Base-by-base conservation (phyloP, 768 basidiomycete species). In the Vishniacozyma victoriae region DNA sequence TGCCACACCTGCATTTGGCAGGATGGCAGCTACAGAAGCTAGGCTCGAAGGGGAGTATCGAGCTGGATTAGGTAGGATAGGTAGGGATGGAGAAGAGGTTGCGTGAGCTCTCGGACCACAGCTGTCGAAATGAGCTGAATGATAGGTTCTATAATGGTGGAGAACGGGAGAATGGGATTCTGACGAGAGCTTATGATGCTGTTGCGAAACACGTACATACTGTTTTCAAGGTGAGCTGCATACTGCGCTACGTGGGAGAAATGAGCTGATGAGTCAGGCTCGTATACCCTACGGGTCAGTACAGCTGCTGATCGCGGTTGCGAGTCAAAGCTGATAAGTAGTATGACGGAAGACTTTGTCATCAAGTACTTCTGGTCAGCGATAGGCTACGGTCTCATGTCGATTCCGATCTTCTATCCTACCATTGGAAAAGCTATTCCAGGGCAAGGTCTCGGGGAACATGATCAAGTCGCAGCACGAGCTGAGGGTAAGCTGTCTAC, bases 331-430 rank as follows among this genome's bases (percentile, higher is more conserved):
- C 52, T 48, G 33, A 42, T 9, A 12, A 4, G 88, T 62, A 87
- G 63, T 83, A 73, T 95, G 91, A 95, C 87, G 0, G 92, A 95
- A 66, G 92, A 95, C 74, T 91, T 88, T 58, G 85, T 95, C 16
- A 90, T 95, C 77, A 95, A 95, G 71, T 96, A 95, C 69, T 74
- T 87, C 7, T 95, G 90, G 92, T 89, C 86, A 9, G 91, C 91
- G 1, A 83, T 82, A 3, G 93, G 93, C 0, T 97, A 96, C 70
- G 79, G 78, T 3, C 78, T 96, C 18, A 96, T 97, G 64, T 87
- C 90, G 6, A 83, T 96, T 1, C 93, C 92, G 0, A 78, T 93
- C 16, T 75, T 93, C 31, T 82, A 86, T 60, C 86, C 84, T 0
- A 52, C 40, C 15, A 53, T 44, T 1, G 38, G 24, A 25, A 29